A percentile compares a stretch with the other conserved stretches of the same genome.
phyloP scores from a whole-genome alignment of 73 alveolate genomes.

The Urostyla sp. region DNA sequence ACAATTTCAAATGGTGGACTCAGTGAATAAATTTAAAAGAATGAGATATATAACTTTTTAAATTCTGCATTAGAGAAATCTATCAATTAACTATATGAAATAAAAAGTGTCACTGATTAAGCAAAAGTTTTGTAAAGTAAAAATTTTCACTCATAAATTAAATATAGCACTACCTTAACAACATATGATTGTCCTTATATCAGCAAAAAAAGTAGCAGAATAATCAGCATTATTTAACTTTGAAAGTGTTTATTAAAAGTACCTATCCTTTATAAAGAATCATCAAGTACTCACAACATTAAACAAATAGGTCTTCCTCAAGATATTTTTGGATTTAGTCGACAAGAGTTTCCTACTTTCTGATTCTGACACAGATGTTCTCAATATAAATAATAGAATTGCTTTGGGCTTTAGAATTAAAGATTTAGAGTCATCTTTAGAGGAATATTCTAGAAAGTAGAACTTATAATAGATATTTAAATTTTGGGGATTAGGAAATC shows the following conservation, averaged over 20 bases:
- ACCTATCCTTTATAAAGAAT: not conserved
- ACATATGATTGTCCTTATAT: conserved; percentile 47
- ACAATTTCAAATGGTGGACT: too few species aligned
- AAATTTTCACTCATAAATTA: not conserved
- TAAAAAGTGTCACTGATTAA: conserved; percentile 40
- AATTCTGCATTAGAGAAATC: not conserved
- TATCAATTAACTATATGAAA: not conserved
- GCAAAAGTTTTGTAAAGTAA: conserved; percentile 32
- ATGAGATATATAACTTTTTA: not conserved
- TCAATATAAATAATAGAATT: conserved; percentile 44
- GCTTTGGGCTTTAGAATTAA: conserved; percentile 40
- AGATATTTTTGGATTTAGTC: conserved; percentile 54
- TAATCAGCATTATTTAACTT: conserved; percentile 37
- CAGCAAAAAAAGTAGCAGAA: conserved; percentile 54
- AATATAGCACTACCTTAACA: conserved; percentile 59
- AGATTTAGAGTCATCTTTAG: too few species aligned
- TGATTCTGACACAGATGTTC: conserved; percentile 49
- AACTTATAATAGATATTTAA: too few species aligned
- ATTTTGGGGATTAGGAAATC: too few species aligned
- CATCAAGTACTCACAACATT: not conserved
- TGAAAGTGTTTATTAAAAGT: conserved; percentile 51
- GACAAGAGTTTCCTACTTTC: conserved; percentile 52
- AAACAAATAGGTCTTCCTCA: conserved; percentile 48
- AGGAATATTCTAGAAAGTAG: too few species aligned
- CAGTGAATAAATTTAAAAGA: not conserved